phyloP scores from a whole-genome alignment of 2,329 filamentous ascomycete genomes.

The Cytospora schulzeri region DNA sequence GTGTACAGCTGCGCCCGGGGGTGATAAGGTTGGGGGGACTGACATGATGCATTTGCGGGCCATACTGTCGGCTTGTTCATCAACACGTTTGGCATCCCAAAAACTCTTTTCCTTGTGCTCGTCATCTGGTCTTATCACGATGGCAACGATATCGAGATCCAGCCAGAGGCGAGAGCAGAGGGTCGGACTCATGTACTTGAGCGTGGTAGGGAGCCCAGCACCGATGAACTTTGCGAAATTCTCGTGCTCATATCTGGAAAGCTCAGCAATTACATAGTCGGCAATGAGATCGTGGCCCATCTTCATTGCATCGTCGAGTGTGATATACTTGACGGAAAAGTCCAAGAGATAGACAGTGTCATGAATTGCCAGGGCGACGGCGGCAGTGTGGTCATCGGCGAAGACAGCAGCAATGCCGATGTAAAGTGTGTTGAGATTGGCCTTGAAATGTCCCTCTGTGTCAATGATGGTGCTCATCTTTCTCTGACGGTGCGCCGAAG shows the following conservation, averaged over 20 bases:
- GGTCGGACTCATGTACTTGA: constrained; percentile 62
- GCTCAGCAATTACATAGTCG: constrained; percentile 59
- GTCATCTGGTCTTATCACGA: constrained; percentile 59
- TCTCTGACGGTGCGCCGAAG: constrained; percentile 49
- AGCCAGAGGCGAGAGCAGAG: constrained; percentile 74
- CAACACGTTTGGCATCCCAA: constrained; percentile 58
- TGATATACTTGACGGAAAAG: constrained; percentile 65
- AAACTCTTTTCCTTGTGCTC: constrained; percentile 42
- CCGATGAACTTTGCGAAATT: constrained; percentile 77
- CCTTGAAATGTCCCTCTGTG: constrained; percentile 47
- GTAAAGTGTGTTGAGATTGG: constrained; percentile 56
- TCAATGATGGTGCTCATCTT: constrained; percentile 49
- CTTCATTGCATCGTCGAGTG: constrained; percentile 43
- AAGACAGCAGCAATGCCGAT: constrained; percentile 62
- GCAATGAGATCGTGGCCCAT: constrained; percentile 52
- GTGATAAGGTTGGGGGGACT: constrained; percentile 33
- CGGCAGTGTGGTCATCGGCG: constrained; percentile 52
- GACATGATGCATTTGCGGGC: constrained; percentile 76
- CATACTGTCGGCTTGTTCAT: constrained; percentile 82
- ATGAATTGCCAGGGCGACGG: constrained; percentile 69
- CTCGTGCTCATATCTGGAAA: constrained; percentile 62
- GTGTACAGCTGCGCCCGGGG: background rate
- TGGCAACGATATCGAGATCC: constrained; percentile 74
- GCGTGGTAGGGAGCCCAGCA: constrained; percentile 64
- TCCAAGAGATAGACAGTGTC: constrained; percentile 76